A percentile compares a stretch with the other conserved stretches of the same genome.
phyloP scores from a whole-genome alignment of 169 alveolate species.

The Eimeria tenella region DNA sequence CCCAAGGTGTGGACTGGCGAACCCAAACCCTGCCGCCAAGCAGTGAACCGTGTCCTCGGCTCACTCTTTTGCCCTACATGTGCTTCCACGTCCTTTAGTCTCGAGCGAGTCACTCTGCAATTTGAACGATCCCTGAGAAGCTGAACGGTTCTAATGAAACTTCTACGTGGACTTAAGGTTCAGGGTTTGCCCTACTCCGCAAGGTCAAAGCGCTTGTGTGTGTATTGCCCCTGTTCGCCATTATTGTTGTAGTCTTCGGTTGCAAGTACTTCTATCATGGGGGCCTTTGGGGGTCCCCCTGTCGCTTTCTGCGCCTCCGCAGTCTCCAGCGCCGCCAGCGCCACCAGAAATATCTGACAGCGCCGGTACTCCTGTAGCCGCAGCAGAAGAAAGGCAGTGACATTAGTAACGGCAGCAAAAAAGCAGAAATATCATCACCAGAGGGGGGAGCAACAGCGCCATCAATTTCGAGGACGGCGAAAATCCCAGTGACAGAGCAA shows the following conservation, averaged over 20 bases:
- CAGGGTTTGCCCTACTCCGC: constrained; percentile 55
- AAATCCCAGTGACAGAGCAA: too few relatives aligned
- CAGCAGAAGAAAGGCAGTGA: neutral
- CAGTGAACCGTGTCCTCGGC: neutral
- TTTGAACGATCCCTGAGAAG: too few relatives aligned
- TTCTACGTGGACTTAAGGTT: neutral
- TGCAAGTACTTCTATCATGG: constrained; percentile 74
- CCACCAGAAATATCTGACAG: constrained; percentile 82
- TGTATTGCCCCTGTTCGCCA: constrained; percentile 78
- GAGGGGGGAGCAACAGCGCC: too few relatives aligned
- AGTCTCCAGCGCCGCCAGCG: constrained; percentile 82
- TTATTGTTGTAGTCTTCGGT: constrained; percentile 69
- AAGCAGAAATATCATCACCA: neutral
- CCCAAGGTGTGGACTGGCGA: constrained; percentile 2
- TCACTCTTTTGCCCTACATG: too few relatives aligned
- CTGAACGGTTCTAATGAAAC: too few relatives aligned
- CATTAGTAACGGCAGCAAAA: neutral
- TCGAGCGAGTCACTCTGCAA: too few relatives aligned
- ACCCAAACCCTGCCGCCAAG: constrained; percentile 4
- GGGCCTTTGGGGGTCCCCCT: constrained; percentile 50
- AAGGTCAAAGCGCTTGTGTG: constrained; percentile 79
- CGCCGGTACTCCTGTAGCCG: constrained; percentile 78
- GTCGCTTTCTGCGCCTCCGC: constrained; percentile 56
- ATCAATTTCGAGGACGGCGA: too few relatives aligned
- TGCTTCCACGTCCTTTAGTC: too few relatives aligned